Percentiles rank a stretch among this genome's conserved stretches.
Evolutionary conservation across 2,329 filamentous ascomycete genomes (phyloP).

Genomic region (Botryosphaeria agaves): DNA sequence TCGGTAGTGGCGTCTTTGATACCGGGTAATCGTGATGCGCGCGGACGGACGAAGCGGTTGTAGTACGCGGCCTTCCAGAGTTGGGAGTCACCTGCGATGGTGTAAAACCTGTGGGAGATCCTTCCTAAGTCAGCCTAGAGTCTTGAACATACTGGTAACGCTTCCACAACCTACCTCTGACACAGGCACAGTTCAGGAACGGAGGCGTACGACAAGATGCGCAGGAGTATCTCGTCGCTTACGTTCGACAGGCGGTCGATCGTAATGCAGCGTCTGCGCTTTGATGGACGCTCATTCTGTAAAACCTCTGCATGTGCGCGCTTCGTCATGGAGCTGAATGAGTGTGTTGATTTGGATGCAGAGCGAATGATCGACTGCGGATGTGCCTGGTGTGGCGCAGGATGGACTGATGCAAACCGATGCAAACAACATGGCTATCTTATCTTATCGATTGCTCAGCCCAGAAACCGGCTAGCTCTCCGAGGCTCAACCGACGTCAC

Average conservation of each 20-base stretch:
- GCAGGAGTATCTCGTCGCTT: slow-evolving; percentile 76
- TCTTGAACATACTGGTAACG: slow-evolving; percentile 1
- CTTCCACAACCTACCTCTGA: slow-evolving; percentile 30
- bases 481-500: too few relatives aligned
- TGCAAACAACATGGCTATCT: too few relatives aligned
- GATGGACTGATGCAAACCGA: too few relatives aligned
- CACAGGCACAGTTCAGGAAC: slow-evolving; percentile 48
- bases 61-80: slow-evolving; percentile 88
- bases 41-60: slow-evolving; percentile 66
- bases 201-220: slow-evolving; percentile 63
- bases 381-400: too few relatives aligned
- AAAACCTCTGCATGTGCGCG: slow-evolving; percentile 15
- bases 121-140: slow-evolving; percentile 16
- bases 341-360: too few relatives aligned
- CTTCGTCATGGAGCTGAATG: slow-evolving; percentile 20
- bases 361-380: too few relatives aligned
- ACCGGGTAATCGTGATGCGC: slow-evolving; percentile 58
- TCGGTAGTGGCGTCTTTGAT: slow-evolving; percentile 28
- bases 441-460: too few relatives aligned
- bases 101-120: slow-evolving; percentile 59
- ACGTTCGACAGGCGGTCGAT: slow-evolving; percentile 52
- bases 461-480: too few relatives aligned
- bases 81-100: slow-evolving; percentile 63
- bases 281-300: slow-evolving; percentile 17
- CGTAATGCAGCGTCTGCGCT: slow-evolving; percentile 24